Percentiles rank a stretch among this genome's conserved stretches.
Evolutionary conservation across 768 basidiomycete genomes (phyloP).

Genomic region (Xerocomellus intermedius): DNA sequence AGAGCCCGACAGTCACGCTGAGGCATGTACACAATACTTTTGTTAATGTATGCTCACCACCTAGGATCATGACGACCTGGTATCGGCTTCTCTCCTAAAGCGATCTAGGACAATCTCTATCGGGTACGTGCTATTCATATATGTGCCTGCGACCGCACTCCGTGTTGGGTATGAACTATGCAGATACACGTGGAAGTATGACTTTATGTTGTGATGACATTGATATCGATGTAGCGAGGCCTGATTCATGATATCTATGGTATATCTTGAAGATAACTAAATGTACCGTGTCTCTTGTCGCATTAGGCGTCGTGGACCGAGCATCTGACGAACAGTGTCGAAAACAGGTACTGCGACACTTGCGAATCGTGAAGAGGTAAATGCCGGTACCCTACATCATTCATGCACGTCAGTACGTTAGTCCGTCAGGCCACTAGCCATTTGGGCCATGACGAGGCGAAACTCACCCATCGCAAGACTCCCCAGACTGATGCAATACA

Average conservation of each 20-base stretch:
- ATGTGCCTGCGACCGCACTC: neutral
- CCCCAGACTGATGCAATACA: conserved; percentile 71
- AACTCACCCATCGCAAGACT: conserved; percentile 70
- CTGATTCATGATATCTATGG: neutral
- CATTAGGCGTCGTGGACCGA: conserved; percentile 39
- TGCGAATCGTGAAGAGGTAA: conserved; percentile 87
- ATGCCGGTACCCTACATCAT: conserved; percentile 73
- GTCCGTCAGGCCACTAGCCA: neutral
- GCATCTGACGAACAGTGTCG: conserved; percentile 84
- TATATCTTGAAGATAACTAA: neutral
- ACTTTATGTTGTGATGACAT: neutral
- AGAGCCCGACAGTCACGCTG: too few species aligned
- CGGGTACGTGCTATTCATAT: neutral
- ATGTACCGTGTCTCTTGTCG: neutral
- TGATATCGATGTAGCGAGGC: neutral
- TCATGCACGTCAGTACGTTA: neutral
- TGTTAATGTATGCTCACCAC: too few species aligned
- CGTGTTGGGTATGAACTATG: neutral
- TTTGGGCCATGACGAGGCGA: neutral
- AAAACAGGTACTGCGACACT: conserved; percentile 86
- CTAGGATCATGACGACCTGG: too few species aligned
- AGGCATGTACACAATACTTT: too few species aligned
- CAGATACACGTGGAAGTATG: neutral
- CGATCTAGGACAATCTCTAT: neutral
- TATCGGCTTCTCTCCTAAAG: too few species aligned